Percentiles rank a stretch among this genome's conserved stretches.
phyloP scores from a whole-genome alignment of 2,329 filamentous ascomycete species.

The Fusarium pseudonygamai region DNA sequence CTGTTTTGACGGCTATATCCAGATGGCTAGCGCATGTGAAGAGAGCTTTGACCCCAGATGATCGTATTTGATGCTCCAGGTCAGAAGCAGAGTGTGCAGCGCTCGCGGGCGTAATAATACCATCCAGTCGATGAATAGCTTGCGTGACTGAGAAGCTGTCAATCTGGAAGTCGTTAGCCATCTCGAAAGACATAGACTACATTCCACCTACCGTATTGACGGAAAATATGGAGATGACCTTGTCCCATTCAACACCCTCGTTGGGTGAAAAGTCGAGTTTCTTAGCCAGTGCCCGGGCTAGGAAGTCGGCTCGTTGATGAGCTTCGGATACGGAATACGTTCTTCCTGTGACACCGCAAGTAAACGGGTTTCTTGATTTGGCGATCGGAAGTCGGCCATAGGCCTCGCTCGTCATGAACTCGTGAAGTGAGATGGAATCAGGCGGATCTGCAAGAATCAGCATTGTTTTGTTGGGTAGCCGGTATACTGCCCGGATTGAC shows the following conservation, averaged over 20 bases:
- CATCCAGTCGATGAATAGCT: background rate
- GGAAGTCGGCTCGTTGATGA: conserved; percentile 55
- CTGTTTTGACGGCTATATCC: background rate
- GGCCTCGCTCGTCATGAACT: background rate
- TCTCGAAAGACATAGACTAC: too few species aligned
- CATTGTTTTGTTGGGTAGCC: too few species aligned
- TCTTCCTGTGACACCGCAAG: background rate
- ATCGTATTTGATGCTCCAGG: background rate
- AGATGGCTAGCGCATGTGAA: background rate
- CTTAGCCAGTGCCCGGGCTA: conserved; percentile 75
- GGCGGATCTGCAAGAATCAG: background rate
- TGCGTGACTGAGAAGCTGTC: background rate
- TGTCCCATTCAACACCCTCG: conserved; percentile 79
- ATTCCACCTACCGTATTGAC: conserved; percentile 66
- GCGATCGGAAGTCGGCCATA: background rate
- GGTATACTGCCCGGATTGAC: too few species aligned
- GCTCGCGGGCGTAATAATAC: background rate
- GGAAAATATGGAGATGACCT: conserved; percentile 78
- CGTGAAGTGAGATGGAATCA: fast-evolving
- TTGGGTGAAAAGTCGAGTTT: conserved; percentile 76
- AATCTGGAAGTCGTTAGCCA: background rate
- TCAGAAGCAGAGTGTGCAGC: background rate
- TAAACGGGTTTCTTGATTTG: background rate
- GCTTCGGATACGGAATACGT: background rate
- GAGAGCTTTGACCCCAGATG: background rate